Evolutionary conservation across 306 rosid species (phyloP).

Genomic region (Quercus rubra): DNA sequence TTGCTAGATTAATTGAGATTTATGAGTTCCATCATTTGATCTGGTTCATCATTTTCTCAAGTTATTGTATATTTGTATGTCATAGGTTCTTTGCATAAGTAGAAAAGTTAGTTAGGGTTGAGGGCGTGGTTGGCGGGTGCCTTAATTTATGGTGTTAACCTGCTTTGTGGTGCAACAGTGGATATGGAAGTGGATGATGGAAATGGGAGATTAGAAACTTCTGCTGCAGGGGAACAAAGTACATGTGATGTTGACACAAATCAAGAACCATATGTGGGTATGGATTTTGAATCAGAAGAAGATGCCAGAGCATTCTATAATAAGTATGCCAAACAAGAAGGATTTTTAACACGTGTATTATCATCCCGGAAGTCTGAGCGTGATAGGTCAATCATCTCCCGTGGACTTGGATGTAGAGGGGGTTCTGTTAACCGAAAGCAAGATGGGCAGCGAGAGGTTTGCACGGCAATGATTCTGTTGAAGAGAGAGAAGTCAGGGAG

Average conservation of each 20-base stretch:
- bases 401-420: constrained; percentile 40
- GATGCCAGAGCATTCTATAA: constrained; percentile 33
- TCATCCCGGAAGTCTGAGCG: constrained; percentile 42
- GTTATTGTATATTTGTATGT: not conserved
- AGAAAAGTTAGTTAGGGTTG: not conserved
- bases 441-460: constrained; percentile 12
- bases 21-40: not conserved
- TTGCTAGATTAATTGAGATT: not conserved
- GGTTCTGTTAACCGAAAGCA: constrained; percentile 12
- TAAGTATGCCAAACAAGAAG: constrained; percentile 25
- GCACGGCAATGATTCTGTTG: constrained; percentile 29
- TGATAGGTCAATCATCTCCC: constrained; percentile 37
- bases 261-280: constrained; percentile 38
- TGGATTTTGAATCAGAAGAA: constrained; percentile 22
- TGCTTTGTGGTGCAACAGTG: constrained; percentile 22
- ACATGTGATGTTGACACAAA: constrained; percentile 18
- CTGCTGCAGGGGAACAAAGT: constrained; percentile 24
- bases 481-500: constrained; percentile 27
- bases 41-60: not conserved
- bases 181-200: constrained; percentile 29
- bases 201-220: constrained; percentile 21
- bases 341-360: constrained; percentile 32
- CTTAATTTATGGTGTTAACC: constrained; percentile 8
- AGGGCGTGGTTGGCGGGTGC: not conserved
- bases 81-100: not conserved